These are phyloP conservation scores for Chenopodium quinoa DNA, from an alignment of 148 eudicot genomes.

Conservation along the genomic window DNA sequence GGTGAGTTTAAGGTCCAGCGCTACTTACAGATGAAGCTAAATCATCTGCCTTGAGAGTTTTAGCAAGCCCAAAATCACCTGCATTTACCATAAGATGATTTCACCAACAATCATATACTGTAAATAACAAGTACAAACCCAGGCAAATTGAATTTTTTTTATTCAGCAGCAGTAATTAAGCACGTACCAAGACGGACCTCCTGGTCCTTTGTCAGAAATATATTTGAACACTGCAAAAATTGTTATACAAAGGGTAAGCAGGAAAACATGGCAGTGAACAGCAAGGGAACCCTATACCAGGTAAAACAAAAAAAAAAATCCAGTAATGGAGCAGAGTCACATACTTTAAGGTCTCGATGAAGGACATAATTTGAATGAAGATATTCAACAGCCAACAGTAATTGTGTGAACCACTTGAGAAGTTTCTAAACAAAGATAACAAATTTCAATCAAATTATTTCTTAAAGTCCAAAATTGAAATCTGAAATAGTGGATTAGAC, in stretches of 20 bases:
- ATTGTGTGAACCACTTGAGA: conserved; percentile 88
- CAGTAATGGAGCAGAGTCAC: conserved; percentile 16
- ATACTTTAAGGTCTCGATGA: conserved; percentile 93
- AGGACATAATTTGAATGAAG: conserved; percentile 90
- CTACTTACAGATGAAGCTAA: conserved; percentile 88
- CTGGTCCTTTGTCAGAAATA: conserved; percentile 93
- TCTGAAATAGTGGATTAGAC: background rate
- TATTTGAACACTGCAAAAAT: conserved; percentile 86
- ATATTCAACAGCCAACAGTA: conserved; percentile 90
- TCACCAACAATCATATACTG: background rate
- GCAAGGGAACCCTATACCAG: too few relatives aligned
- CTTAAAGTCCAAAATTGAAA: background rate
- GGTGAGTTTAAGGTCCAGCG: background rate
- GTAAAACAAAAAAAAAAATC: conserved; percentile 6
- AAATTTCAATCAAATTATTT: conserved; percentile 4
- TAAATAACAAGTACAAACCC: conserved; percentile 2
- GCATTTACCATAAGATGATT: conserved; percentile 17
- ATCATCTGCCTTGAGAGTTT: conserved; percentile 95
- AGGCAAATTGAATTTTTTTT: background rate
- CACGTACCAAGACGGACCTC: conserved; percentile 88
- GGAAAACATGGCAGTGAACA: background rate
- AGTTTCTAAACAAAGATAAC: conserved; percentile 53
- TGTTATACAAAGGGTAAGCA: conserved; percentile 23
- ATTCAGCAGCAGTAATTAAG: background rate
- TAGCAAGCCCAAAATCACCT: conserved; percentile 99